These are phyloP conservation scores for Thelonectria discophora DNA, from an alignment of 2,329 filamentous ascomycete genomes.

Conservation along the genomic window DNA sequence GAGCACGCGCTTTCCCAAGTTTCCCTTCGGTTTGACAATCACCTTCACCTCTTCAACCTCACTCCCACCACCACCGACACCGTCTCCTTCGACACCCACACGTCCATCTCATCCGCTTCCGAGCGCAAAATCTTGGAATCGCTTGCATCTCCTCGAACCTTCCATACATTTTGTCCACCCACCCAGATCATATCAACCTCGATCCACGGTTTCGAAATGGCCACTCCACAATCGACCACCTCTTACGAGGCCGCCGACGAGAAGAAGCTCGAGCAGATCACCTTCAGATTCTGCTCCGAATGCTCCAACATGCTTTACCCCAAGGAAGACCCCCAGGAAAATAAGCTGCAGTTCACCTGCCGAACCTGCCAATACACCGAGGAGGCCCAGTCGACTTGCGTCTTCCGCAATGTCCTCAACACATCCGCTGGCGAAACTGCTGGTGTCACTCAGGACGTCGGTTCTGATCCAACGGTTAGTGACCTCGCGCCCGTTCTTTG, in stretches of 20 bases:
- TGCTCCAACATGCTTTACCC: conserved; percentile 99
- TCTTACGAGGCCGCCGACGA: conserved; percentile 55
- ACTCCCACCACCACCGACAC: conserved; percentile 11
- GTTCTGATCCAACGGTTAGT: conserved; percentile 98
- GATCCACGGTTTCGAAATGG: conserved; percentile 49
- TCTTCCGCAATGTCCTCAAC: conserved; percentile 94
- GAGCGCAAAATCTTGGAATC: conserved; percentile 12
- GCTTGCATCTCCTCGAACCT: conserved; percentile 2
- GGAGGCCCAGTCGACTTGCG: conserved; percentile 85
- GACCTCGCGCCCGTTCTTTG: conserved; percentile 55
- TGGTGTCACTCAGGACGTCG: conserved; percentile 96
- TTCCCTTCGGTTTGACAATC: conserved; percentile 13
- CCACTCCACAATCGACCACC: conserved; percentile 63
- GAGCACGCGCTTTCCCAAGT: conserved; percentile 20
- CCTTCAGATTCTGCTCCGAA: conserved; percentile 97
- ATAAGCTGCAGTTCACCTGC: conserved; percentile 92
- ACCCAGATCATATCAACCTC: conserved; percentile 6
- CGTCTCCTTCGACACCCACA: conserved; percentile 16
- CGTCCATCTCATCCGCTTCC: conserved; percentile 26
- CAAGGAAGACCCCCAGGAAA: conserved; percentile 86
- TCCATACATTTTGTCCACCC: conserved; percentile 8
- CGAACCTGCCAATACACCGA: conserved; percentile 94
- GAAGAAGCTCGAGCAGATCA: conserved; percentile 79
- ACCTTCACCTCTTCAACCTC: conserved; percentile 10
- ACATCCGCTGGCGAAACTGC: conserved; percentile 93